phyloP scores from a whole-genome alignment of 768 basidiomycete species.

The Mycena vitilis region DNA sequence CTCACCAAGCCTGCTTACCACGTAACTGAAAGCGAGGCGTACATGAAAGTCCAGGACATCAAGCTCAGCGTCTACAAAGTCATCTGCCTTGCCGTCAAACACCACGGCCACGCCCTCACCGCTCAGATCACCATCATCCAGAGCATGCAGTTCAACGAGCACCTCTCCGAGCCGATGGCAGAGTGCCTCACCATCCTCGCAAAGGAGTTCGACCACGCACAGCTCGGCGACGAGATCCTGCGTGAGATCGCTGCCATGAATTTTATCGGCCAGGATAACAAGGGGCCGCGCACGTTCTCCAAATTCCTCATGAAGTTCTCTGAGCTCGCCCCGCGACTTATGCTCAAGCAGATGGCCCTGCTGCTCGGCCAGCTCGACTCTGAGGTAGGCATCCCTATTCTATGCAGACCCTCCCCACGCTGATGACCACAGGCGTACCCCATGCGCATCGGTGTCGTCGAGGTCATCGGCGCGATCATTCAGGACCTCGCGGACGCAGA shows the following conservation, averaged over 20 bases:
- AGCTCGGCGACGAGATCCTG: constrained; percentile 91
- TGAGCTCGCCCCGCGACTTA: constrained; percentile 81
- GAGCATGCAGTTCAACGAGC: constrained; percentile 92
- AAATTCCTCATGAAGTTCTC: constrained; percentile 85
- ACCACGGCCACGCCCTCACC: constrained; percentile 84
- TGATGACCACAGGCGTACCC: constrained; percentile 79
- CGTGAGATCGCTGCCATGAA: constrained; percentile 85
- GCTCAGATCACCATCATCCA: constrained; percentile 94
- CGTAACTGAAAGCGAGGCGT: constrained; percentile 85
- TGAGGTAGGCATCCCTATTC: constrained; percentile 65
- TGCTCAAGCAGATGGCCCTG: constrained; percentile 91
- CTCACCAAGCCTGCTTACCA: constrained; percentile 90
- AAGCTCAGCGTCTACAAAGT: constrained; percentile 85
- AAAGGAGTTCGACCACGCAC: constrained; percentile 88
- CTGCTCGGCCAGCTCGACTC: constrained; percentile 90
- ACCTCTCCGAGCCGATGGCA: constrained; percentile 94
- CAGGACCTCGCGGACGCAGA: constrained; percentile 76
- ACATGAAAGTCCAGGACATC: constrained; percentile 85
- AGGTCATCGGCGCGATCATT: constrained; percentile 89
- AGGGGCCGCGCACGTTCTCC: constrained; percentile 88
- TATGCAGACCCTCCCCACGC: too few relatives aligned
- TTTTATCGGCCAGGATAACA: constrained; percentile 86
- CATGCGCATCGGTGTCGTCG: constrained; percentile 95
- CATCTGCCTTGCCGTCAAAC: constrained; percentile 92
- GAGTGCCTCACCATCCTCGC: constrained; percentile 85